Percentiles rank a stretch among this genome's conserved stretches.
Evolutionary conservation across 2,329 filamentous ascomycete genomes (phyloP).

Genomic region (Chaetomium globosum): DNA sequence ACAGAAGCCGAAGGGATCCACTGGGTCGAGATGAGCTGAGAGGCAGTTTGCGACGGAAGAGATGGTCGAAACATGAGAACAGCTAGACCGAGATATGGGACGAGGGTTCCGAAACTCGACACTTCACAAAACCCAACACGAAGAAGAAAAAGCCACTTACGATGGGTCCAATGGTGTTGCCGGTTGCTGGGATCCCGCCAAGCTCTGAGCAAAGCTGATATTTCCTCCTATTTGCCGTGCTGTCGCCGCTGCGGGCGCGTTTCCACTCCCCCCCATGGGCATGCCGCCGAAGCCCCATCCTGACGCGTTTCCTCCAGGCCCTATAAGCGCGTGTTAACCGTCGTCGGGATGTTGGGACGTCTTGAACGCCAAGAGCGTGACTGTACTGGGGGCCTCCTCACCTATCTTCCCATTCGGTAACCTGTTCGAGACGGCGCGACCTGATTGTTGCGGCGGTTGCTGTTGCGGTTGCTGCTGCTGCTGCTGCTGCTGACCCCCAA

Average conservation of each 20-base stretch:
- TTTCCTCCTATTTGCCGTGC: slow-evolving; percentile 61
- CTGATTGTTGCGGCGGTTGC: slow-evolving; percentile 48
- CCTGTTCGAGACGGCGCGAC: slow-evolving; percentile 58
- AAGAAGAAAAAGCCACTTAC: slow-evolving; percentile 52
- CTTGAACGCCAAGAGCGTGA: slow-evolving; percentile 33
- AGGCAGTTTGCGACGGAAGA: not conserved
- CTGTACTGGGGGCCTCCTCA: slow-evolving; percentile 44
- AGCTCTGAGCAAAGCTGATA: slow-evolving; percentile 67
- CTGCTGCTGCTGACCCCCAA: slow-evolving; percentile 61
- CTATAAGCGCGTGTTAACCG: slow-evolving; percentile 29
- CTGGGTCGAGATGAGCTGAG: no score
- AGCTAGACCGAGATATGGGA: not conserved
- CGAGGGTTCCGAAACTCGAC: not conserved
- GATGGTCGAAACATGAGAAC: not conserved
- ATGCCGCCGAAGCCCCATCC: slow-evolving; percentile 66
- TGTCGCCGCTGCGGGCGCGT: slow-evolving; percentile 44
- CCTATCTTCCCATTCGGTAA: slow-evolving; percentile 68
- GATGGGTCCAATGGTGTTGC: slow-evolving; percentile 64
- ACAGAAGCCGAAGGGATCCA: not conserved
- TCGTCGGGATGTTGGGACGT: not conserved
- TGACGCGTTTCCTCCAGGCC: slow-evolving; percentile 53
- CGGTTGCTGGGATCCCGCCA: slow-evolving; percentile 65
- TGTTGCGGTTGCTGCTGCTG: slow-evolving; percentile 64
- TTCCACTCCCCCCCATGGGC: slow-evolving; percentile 57
- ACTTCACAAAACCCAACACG: slow-evolving; percentile 7